These are phyloP conservation scores for Metschnikowia santaceciliae DNA, from an alignment of 805 yeast genomes.

Conservation along the genomic window DNA sequence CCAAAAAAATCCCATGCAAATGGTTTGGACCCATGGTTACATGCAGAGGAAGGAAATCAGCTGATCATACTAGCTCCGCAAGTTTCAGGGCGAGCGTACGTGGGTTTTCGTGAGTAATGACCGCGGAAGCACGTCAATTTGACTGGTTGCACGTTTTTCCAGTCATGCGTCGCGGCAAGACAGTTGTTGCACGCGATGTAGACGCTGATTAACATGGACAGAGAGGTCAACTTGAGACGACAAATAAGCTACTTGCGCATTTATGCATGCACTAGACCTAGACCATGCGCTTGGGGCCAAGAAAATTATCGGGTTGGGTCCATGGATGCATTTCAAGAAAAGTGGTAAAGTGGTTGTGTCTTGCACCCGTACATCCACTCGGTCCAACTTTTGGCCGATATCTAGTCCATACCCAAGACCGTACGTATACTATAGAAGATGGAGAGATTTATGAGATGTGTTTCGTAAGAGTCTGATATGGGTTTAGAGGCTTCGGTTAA, in stretches of 20 bases:
- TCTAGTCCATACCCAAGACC: no score
- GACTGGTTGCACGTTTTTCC: neutral
- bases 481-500: no score
- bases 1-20: no score
- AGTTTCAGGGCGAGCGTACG: neutral
- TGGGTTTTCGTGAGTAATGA: neutral
- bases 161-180: neutral
- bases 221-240: neutral
- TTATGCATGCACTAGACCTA: neutral
- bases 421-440: no score
- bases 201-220: neutral
- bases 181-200: neutral
- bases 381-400: no score
- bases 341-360: no score
- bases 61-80: neutral
- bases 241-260: neutral
- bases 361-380: no score
- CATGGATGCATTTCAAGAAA: no score
- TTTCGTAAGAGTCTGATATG: no score
- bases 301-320: neutral
- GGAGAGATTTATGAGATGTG: no score
- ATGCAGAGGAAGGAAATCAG: neutral
- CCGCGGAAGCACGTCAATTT: neutral
- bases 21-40: no score
- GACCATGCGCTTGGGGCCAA: no score